A percentile compares a stretch with the other conserved stretches of the same genome.
Conservation (phyloP, 2,329 filamentous ascomycete species). For the Lasiodiplodia sp. region DNA sequence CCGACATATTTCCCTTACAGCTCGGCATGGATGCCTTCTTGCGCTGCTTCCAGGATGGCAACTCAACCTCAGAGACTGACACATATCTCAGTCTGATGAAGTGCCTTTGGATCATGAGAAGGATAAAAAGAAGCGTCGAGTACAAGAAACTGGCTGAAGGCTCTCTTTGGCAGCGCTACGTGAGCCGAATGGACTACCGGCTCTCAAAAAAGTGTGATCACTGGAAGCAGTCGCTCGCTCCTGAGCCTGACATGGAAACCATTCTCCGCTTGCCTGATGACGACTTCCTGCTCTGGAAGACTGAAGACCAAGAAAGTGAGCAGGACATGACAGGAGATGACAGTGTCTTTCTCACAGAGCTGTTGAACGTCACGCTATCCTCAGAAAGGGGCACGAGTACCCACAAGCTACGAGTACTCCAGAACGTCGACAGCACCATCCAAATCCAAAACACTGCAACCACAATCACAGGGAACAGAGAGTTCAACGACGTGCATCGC, state of each 20-base stretch:
- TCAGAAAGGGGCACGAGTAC: constrained; percentile 4
- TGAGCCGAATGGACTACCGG: constrained; percentile 7
- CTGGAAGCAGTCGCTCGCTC: constrained; percentile 6
- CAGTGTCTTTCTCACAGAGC: constrained; percentile 16
- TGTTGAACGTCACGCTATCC: constrained; percentile 8
- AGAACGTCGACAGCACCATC: constrained; percentile 21
- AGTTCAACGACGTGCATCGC: constrained; percentile 21
- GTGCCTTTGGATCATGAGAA: constrained; percentile 27
- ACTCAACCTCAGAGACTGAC: constrained; percentile 4
- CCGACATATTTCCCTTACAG: constrained; percentile 16
- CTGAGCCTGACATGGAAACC: constrained; percentile 15
- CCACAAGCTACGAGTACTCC: constrained; percentile 22
- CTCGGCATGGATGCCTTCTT: constrained; percentile 23
- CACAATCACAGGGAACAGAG: constrained; percentile 10
- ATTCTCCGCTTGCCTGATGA: constrained; percentile 9
- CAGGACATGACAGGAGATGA: neutral
- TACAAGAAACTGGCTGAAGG: neutral
- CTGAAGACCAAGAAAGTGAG: neutral
- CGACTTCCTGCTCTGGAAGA: constrained; percentile 10
- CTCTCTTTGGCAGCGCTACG: constrained; percentile 20
- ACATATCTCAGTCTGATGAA: constrained; percentile 21
- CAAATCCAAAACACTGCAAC: constrained; percentile 13
- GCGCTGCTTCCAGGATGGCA: constrained; percentile 18
- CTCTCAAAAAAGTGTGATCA: neutral
- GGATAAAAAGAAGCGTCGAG: constrained; percentile 8